These are phyloP conservation scores for Dentipellis fragilis DNA, from an alignment of 768 basidiomycete genomes.

Conservation along the genomic window DNA sequence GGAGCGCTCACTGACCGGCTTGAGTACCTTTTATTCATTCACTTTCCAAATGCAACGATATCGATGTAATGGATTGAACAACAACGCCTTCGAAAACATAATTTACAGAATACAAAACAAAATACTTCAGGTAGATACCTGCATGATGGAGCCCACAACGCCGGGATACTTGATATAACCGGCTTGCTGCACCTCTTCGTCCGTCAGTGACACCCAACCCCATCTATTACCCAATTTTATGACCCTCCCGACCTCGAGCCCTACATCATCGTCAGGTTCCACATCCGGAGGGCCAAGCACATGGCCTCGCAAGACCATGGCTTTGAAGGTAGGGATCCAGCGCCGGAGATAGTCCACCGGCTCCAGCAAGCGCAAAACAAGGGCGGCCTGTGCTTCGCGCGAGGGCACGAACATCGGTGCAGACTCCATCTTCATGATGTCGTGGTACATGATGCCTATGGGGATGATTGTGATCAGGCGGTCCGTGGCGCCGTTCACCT, in stretches of 20 bases:
- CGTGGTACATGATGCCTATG: no score
- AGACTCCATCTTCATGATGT: no score
- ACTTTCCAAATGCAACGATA: no score
- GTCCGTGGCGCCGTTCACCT: no score
- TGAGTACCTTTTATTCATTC: no score
- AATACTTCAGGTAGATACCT: no score
- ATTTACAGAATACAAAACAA: no score
- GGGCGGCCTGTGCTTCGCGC: not conserved
- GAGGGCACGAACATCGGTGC: not conserved
- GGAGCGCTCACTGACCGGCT: no score
- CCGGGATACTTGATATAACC: not conserved
- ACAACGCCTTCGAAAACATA: no score
- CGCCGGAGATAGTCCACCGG: not conserved
- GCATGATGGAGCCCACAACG: not conserved
- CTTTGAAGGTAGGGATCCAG: not conserved
- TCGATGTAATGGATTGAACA: no score
- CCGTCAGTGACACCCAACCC: not conserved
- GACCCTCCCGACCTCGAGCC: not conserved
- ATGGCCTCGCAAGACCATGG: not conserved
- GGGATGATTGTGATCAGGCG: no score
- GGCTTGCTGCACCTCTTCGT: not conserved
- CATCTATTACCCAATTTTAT: not conserved
- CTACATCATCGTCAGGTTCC: not conserved
- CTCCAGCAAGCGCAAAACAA: not conserved
- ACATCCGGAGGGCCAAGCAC: not conserved